Base-by-base conservation (phyloP, 1,284 basidiomycete genomes). In the Melampsora medusae region DNA sequence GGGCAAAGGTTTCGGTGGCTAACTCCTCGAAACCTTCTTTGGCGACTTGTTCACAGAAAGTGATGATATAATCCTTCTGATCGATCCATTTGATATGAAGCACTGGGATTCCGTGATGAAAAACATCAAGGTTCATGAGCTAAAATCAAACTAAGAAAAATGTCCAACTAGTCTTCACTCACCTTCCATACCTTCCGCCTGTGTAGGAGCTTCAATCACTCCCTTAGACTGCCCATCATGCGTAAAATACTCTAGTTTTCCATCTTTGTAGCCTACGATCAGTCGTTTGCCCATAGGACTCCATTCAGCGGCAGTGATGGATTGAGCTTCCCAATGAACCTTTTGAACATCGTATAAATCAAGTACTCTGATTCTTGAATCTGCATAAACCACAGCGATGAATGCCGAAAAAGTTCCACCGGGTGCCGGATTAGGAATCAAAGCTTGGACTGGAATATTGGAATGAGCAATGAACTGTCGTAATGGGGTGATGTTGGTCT, bases 221-320 rank as follows among this genome's bases (percentile, higher is more conserved):
- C 73, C 73, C 67, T 76, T 76, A 28, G 38, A 50, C 17, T 61
- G 59, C 28, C 73, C 73, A 35, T 76, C 73, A 35, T 76, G 66
- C n/a, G 73, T 76, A 2, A 68, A 16, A 33, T 67, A 69, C 25
- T 76, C 73, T 35, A 76, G 65, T 62, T 56, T 35, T 33, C 73
- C 73, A 60, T 61, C 33, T 48, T 19, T 31, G 31, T 76, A 76
- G 42, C 65, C 73, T 3, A 76, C 67, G 38, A 69, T 10, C 16
- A 76, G 60, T n/a, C 73, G 65, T 42, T 76, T 76, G 28, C 73
- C 73, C 73, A 68, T 76, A 28, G 73, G 73, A 69, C 73, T 76
- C 73, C 73, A 76, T 25, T 76, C 73, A 35, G 67, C 67, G 19
- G 73, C 73, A 17, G 73, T 68, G 28, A 46, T 66, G 17, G 17